Evolutionary conservation across 2,329 filamentous ascomycete species (phyloP), one percentile per base, ranked within the genome.

Genomic region (Sclerotinia trifoliorum): DNA sequence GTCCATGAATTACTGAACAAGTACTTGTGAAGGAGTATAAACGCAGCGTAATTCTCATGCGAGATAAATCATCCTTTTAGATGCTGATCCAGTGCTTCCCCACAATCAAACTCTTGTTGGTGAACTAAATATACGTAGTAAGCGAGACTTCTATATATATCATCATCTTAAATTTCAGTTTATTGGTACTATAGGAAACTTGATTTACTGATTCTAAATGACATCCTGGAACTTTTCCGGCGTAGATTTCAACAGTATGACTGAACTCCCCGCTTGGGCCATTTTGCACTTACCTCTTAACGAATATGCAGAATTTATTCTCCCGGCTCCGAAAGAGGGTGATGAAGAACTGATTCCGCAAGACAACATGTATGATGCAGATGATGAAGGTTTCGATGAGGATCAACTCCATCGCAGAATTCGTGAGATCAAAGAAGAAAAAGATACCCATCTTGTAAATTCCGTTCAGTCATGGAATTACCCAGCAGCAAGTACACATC

Each of bases 121-220:
- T 21, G 29, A 35, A 32, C 15, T 39, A 11, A 8, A 39, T 39
- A 49, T 19, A 6, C 2, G 7, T 35, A 35, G 26, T 51, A 51
- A 62, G 58, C 46, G 26, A 62, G 58, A 62, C 29, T 62, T 35
- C 29, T 39, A 19, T 49, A 15, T 17, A 24, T 51, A 49, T 49
- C 15, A 62, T 35, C 29, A 11, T 39, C 21, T 49, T 7, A 6
- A 17, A 6, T 24, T 3, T 6, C 1, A 39, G 13, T 39, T 49
- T 19, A 15, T n/a, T 35, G n/a, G 13, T n/a, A 57, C 7, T 10
- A 5, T 13, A 10, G 3, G 15, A 57, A 7, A 57, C 21, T 17
- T 13, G 32, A 39, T 39, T 35, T 17, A 26, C 2, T 24, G 48
- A 24, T 35, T 51, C 11, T 13, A 62, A 35, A 62, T 51, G 58